Evolutionary conservation across 441 rosid genomes (phyloP), one percentile per base, ranked within the genome.

Genomic region (Geranium incanum): DNA sequence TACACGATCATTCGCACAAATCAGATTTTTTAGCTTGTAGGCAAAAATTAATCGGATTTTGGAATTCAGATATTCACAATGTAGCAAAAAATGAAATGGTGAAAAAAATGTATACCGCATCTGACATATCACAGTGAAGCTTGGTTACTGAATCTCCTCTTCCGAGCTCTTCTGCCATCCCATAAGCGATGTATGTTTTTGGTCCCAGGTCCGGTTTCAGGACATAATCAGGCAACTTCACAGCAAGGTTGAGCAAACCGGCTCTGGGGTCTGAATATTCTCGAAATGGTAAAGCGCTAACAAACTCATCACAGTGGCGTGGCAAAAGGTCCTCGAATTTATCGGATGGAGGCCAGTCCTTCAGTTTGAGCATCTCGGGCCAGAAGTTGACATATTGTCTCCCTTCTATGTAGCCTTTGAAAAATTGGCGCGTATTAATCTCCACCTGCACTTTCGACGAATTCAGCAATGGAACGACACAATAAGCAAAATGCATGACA

Each of bases 281-380:
- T 84, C 88, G 93, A 68, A 87, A 95, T 1, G 98, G 99, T 78
- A 95, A 79, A 6, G 94, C 93, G 11, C 87, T 82, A 62, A 90
- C 84, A 63, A 92, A 92, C 83, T 95, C 97, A 71, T 90, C 96
- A 65, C 91, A 92, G 69, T 95, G 99, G 68, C 97, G 96, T 0
- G 97, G 97, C 78, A 95, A 80, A 70, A 89, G 84, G 72, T 92
- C 86, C 69, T 95, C 97, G 72, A 92, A 95, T 74, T 84, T 85
- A 74, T 95, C 89, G 0, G 90, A 90, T 72, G 99, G 99, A 48
- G 99, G 99, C 99, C 97, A 94, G 63, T 94, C 99, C 75, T 95
- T 95, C 5, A 95, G 83, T 87, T 95, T 95, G 70, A 95, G 84
- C 95, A 95, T 90, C 86, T 90, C 94, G 0, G 97, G 99, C 99